Evolutionary conservation across 2,329 filamentous ascomycete genomes (phyloP), one percentile per base, ranked within the genome.

Genomic region (Berkeleyomyces basicola): DNA sequence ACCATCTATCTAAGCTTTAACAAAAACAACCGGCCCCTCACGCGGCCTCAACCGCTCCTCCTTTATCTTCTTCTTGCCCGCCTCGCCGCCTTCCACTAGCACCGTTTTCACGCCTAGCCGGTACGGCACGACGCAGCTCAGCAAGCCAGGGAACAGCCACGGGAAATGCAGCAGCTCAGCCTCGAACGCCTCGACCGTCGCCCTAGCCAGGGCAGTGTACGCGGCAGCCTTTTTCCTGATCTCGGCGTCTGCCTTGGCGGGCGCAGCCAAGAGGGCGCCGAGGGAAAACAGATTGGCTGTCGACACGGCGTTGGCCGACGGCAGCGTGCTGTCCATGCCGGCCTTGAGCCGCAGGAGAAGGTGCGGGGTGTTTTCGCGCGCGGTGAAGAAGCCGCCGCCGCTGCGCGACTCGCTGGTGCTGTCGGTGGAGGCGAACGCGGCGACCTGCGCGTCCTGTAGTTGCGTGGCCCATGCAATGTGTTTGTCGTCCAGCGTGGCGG

Each of bases 131-230:
- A 97, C 82, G 0, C 81, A 81, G 3, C 83, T 81, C 68, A 97
- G 78, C 68, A 97, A 78, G 3, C 87, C 87, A 0, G 88, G 85
- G 73, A 95, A 97, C 1, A 97, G 78, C 78, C 93, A 95, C 0
- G 93, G 90, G 68, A 97, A 90, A 72, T 97, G 90, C 70, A 95
- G 78, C 67, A 96, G 84, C 74, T 99, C 93, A 0, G 88, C 86
- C 68, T 95, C 89, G 67, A 99, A 99, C 0, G 90, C 89, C 65
- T 84, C 83, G 65, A 91, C 83, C 0, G 90, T 93, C 67, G 87
- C 81, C 59, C 81, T 80, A 0, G 90, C 90, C 59, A 84, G 78
- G 60, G 76, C 75, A 0, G 78, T 78, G 69, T 89, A 91, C 47
- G 16, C 31, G 16, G 37, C 33, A 9, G 44, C 59, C 40, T 62